A percentile compares a stretch with the other conserved stretches of the same genome.
phyloP scores from a whole-genome alignment of 768 basidiomycete species.

The Xerocomus spinulosus region DNA sequence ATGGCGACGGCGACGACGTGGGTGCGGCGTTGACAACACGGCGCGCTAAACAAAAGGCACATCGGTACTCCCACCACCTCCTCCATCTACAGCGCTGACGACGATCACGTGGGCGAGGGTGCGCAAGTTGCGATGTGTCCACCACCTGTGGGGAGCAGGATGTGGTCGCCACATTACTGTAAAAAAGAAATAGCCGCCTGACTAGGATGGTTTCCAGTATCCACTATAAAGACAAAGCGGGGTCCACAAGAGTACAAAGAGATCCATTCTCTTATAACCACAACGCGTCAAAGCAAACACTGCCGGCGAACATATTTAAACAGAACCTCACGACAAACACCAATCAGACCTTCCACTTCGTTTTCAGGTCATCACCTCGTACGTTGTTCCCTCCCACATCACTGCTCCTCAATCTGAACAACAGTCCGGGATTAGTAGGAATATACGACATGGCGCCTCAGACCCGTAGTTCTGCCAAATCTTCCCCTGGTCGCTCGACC shows the following conservation, averaged over 20 bases:
- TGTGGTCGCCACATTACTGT: conserved; percentile 9
- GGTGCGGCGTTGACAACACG: too few relatives aligned
- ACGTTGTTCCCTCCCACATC: background rate
- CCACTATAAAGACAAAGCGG: conserved; percentile 22
- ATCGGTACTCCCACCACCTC: too few relatives aligned
- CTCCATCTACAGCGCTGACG: too few relatives aligned
- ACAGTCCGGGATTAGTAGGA: background rate
- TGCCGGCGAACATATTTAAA: conserved; percentile 20
- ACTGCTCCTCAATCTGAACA: background rate
- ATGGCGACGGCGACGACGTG: too few relatives aligned
- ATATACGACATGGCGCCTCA: conserved; percentile 23
- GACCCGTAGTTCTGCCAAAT: conserved; percentile 18
- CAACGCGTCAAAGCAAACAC: conserved; percentile 18
- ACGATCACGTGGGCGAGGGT: too few relatives aligned
- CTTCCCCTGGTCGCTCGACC: conserved; percentile 15
- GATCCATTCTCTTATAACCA: conserved; percentile 4
- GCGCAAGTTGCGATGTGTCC: too few relatives aligned
- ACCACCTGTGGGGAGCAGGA: background rate
- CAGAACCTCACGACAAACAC: background rate
- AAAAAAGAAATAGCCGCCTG: conserved; percentile 26
- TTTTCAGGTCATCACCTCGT: background rate
- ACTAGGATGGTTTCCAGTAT: conserved; percentile 7
- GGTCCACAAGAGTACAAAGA: conserved; percentile 16
- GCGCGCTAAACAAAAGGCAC: too few relatives aligned
- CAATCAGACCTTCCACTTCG: background rate